phyloP scores from a whole-genome alignment of 225 moss, liverwort and hornwort genomes.

The Polytrichum formosum region DNA sequence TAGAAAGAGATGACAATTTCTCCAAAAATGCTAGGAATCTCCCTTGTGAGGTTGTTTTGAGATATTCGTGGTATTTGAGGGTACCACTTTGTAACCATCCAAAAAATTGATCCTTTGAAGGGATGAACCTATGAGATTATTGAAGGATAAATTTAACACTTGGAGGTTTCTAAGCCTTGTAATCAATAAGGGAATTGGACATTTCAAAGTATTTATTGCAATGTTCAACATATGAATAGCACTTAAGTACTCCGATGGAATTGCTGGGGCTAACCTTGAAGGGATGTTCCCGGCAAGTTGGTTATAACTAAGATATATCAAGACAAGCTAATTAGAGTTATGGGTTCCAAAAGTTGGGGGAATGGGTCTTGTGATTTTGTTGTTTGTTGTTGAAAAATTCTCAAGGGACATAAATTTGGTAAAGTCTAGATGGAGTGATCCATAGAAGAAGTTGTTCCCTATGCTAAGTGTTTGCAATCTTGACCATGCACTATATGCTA shows the following conservation, averaged over 20 bases:
- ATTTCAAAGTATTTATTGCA: constrained; percentile 2
- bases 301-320: too few species aligned
- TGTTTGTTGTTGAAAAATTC: too few species aligned
- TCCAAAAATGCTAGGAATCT: background rate
- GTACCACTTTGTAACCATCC: background rate
- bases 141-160: constrained; percentile 10
- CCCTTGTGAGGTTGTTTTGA: background rate
- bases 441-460: too few species aligned
- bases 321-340: too few species aligned
- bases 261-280: background rate
- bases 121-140: background rate
- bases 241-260: background rate
- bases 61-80: background rate
- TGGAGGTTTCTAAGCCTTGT: background rate
- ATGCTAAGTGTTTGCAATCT: too few species aligned
- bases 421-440: too few species aligned
- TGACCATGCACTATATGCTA: too few species aligned
- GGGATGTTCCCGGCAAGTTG: too few species aligned
- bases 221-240: background rate
- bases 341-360: too few species aligned
- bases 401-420: too few species aligned
- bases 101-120: constrained; percentile 1
- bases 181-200: background rate
- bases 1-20: background rate
- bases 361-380: too few species aligned